Evolutionary conservation across 352 stramenopile genomes (phyloP).

Genomic region (Elongisporangium senticosum): DNA sequence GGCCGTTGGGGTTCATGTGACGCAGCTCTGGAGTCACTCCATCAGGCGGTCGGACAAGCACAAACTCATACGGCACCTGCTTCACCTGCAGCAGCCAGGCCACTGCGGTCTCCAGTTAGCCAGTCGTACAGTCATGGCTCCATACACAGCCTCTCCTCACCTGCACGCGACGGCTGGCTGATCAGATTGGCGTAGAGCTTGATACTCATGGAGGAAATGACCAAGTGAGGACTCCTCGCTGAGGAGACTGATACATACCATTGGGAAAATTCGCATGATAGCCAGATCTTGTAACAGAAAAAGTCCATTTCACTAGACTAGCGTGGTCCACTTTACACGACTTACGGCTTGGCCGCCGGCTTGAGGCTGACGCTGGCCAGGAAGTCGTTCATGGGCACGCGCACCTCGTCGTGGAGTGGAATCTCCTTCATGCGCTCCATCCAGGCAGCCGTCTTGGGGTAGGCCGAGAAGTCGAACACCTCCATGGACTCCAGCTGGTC

Average conservation of each 20-base stretch:
- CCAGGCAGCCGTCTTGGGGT: conserved; percentile 18
- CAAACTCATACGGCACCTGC: conserved; percentile 27
- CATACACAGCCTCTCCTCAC: conserved; percentile 1
- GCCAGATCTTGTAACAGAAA: background rate
- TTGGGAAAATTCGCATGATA: too few relatives aligned
- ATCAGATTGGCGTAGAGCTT: conserved; percentile 58
- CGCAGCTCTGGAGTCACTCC: background rate
- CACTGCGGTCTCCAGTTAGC: conserved; percentile 15
- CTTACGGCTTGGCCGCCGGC: background rate
- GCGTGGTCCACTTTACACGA: background rate
- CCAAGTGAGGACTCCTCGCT: background rate
- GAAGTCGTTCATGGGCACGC: conserved; percentile 6
- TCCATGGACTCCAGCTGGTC: conserved; percentile 29
- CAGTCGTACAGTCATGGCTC: background rate
- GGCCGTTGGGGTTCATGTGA: conserved; percentile 3
- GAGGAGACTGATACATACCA: too few relatives aligned
- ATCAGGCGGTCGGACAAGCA: conserved; percentile 4
- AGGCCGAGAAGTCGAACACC: conserved; percentile 23
- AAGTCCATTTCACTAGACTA: background rate
- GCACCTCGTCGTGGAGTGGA: conserved; percentile 16
- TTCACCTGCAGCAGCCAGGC: conserved; percentile 46
- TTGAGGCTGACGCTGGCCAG: conserved; percentile 2
- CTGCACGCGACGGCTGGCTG: conserved; percentile 40
- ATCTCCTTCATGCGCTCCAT: conserved; percentile 24
- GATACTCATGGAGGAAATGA: conserved; percentile 18